Evolutionary conservation across 2,329 filamentous ascomycete genomes (phyloP).

Genomic region (Annulohypoxylon truncatum): DNA sequence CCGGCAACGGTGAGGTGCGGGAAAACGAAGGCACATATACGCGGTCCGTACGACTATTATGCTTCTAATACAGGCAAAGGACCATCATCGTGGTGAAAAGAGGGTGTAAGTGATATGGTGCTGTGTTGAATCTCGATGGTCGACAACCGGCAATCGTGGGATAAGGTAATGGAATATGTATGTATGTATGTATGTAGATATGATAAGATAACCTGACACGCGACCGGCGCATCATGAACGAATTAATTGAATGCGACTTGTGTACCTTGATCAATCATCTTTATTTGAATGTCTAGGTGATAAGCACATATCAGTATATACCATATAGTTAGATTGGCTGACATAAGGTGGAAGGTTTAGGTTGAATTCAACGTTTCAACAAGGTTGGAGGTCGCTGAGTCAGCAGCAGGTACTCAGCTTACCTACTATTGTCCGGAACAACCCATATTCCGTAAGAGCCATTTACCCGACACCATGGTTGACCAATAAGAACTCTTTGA

Average conservation of each 20-base stretch:
- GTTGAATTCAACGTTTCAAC: too few relatives aligned
- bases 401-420: too few relatives aligned
- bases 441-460: background rate
- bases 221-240: background rate
- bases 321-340: too few relatives aligned
- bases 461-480: conserved; percentile 34
- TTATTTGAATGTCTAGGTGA: too few relatives aligned
- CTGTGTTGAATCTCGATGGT: background rate
- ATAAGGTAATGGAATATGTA: background rate
- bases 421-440: background rate
- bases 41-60: background rate
- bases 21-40: conserved; percentile 6
- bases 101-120: background rate
- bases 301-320: background rate
- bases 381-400: too few relatives aligned
- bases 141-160: too few relatives aligned
- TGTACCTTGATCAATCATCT: too few relatives aligned
- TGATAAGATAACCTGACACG: background rate
- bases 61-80: conserved; percentile 1
- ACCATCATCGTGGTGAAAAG: background rate
- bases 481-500: conserved; percentile 49
- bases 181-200: background rate
- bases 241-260: background rate
- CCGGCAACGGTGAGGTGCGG: conserved; percentile 33
- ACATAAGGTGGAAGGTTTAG: too few relatives aligned